Evolutionary conservation across 2,329 filamentous ascomycete genomes (phyloP).

Genomic region (Arthrobotrys iridis): DNA sequence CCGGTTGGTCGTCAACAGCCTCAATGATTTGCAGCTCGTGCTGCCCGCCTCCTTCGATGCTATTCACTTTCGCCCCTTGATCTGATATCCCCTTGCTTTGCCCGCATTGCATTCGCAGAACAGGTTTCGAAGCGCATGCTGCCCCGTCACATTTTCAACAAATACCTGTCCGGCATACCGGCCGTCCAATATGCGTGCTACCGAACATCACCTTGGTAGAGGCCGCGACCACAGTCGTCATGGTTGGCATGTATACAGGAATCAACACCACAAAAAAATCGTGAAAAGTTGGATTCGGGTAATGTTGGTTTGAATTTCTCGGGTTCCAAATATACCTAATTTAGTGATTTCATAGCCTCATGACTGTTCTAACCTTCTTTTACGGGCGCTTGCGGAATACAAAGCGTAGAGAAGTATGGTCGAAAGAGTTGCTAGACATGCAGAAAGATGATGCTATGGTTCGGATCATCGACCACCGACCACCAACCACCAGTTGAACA

Average conservation of each 20-base stretch:
- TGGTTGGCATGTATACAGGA: conserved; percentile 4
- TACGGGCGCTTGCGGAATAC: conserved; percentile 6
- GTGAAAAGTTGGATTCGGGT: not conserved
- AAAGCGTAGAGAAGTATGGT: not conserved
- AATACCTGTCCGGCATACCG: conserved; percentile 6
- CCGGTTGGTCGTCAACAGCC: not conserved
- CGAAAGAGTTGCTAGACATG: not conserved
- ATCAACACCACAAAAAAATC: not conserved
- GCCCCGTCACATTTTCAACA: conserved; percentile 17
- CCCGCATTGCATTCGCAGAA: conserved; percentile 25
- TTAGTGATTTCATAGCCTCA: not conserved
- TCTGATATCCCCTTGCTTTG: conserved; percentile 9
- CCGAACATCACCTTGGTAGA: conserved; percentile 7
- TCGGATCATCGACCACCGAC: too few species aligned
- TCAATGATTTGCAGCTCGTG: not conserved
- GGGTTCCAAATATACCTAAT: not conserved
- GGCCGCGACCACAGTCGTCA: not conserved
- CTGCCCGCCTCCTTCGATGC: not conserved
- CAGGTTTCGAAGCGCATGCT: conserved; percentile 7
- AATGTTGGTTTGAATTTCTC: not conserved
- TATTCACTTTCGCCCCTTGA: not conserved
- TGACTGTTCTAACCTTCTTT: conserved; percentile 1
- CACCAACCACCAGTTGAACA: not conserved
- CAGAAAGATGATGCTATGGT: too few species aligned
- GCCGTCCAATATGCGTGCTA: conserved; percentile 14